These are phyloP conservation scores for Acacia pycnantha DNA, from an alignment of 331 rosid species.

Conservation along the genomic window DNA sequence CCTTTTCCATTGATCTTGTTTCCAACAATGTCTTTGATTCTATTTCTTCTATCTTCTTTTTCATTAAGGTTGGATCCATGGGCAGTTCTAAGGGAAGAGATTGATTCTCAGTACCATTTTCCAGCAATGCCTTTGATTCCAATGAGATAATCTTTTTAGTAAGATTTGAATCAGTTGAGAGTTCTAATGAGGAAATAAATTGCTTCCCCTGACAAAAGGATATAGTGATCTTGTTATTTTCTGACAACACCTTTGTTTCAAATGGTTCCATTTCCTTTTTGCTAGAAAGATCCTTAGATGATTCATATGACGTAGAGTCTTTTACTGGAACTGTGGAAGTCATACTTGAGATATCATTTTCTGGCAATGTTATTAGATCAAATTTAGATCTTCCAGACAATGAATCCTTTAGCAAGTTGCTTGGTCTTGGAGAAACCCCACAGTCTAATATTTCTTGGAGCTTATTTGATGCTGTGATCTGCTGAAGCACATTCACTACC, in stretches of 20 bases:
- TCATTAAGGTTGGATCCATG: background rate
- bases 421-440: constrained; percentile 41
- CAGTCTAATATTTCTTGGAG: constrained; percentile 48
- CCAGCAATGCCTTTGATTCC: constrained; percentile 31
- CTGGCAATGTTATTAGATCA: constrained; percentile 30
- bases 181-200: constrained; percentile 9
- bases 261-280: constrained; percentile 18
- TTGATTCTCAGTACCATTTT: constrained; percentile 29
- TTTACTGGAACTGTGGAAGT: constrained; percentile 11
- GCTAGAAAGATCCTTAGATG: background rate
- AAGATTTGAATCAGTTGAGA: constrained; percentile 30
- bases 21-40: constrained; percentile 20
- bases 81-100: constrained; percentile 37
- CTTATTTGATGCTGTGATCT: constrained; percentile 55
- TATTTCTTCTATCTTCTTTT: background rate
- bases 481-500: constrained; percentile 64
- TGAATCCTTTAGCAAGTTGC: constrained; percentile 39
- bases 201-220: constrained; percentile 15
- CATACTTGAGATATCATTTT: constrained; percentile 10
- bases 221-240: constrained; percentile 12
- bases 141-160: constrained; percentile 1
- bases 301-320: constrained; percentile 9
- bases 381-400: constrained; percentile 28
- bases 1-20: background rate
- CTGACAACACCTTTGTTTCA: constrained; percentile 13